phyloP scores from a whole-genome alignment of 352 stramenopile genomes.

The Phytopythium vexans region DNA sequence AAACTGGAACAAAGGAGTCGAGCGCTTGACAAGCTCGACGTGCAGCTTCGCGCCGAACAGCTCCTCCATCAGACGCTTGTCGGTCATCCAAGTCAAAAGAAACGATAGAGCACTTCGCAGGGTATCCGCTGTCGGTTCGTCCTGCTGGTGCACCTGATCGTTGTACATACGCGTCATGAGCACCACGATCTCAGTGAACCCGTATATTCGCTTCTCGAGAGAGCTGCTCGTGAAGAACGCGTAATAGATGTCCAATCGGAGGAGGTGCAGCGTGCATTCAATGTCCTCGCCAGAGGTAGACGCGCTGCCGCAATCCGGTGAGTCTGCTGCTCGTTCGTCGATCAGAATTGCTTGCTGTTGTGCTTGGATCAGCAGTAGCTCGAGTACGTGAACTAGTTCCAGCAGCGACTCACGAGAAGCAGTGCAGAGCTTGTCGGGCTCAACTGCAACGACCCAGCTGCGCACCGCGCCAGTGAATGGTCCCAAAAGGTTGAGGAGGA shows the following conservation, averaged over 20 bases:
- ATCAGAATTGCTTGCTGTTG: slow-evolving; percentile 11
- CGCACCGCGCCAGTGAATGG: slow-evolving; percentile 26
- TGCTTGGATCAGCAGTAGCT: slow-evolving; percentile 40
- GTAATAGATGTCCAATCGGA: slow-evolving; percentile 51
- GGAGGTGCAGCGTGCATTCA: slow-evolving; percentile 32
- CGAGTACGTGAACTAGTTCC: slow-evolving; percentile 59
- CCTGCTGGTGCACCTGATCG: slow-evolving; percentile 26
- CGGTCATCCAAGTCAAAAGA: slow-evolving; percentile 48
- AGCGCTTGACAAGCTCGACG: slow-evolving; percentile 64
- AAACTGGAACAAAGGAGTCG: slow-evolving; percentile 60
- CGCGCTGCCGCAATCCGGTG: not conserved
- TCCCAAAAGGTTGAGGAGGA: slow-evolving; percentile 37
- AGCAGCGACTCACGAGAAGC: slow-evolving; percentile 44
- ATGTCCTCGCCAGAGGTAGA: slow-evolving; percentile 4
- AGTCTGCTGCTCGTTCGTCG: not conserved
- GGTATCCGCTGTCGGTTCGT: slow-evolving; percentile 19
- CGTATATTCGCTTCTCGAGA: slow-evolving; percentile 72
- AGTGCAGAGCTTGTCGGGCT: slow-evolving; percentile 24
- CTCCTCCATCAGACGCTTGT: slow-evolving; percentile 39
- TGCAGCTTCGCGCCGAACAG: slow-evolving; percentile 68
- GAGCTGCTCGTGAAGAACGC: slow-evolving; percentile 50
- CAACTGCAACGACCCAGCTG: slow-evolving; percentile 21
- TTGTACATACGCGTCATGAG: slow-evolving; percentile 43
- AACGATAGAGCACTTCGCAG: slow-evolving; percentile 20
- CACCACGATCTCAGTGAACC: slow-evolving; percentile 59